Conservation (phyloP, 129 eudicot genomes). For the Helichrysum umbraculigerum region DNA sequence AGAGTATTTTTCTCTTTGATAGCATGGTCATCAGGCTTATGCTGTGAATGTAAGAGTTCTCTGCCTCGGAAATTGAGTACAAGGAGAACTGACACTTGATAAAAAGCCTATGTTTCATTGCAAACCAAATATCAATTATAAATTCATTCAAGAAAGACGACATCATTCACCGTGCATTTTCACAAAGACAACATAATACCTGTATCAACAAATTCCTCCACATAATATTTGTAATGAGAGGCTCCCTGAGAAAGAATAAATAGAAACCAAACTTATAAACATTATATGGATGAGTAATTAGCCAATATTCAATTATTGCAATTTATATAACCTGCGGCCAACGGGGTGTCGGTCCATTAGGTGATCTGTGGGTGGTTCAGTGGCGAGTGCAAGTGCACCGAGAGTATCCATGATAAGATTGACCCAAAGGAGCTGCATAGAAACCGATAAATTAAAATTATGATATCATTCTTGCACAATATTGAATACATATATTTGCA, state of each 20-base stretch:
- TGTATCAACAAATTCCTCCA: constrained; percentile 90
- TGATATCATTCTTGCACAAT: neutral
- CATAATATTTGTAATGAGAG: constrained; percentile 90
- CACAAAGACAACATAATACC: constrained; percentile 34
- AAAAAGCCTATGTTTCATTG: constrained; percentile 55
- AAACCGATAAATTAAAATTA: constrained; percentile 5
- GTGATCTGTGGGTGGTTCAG: constrained; percentile 96
- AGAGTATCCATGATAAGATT: constrained; percentile 96
- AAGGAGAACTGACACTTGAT: constrained; percentile 80
- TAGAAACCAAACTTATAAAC: neutral
- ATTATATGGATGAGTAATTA: neutral
- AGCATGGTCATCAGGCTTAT: constrained; percentile 52
- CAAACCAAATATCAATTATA: constrained; percentile 4
- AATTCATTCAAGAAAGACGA: neutral
- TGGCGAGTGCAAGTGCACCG: constrained; percentile 96
- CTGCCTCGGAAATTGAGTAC: constrained; percentile 67
- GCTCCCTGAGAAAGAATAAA: constrained; percentile 57
- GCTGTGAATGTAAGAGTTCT: constrained; percentile 47
- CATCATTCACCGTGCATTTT: neutral
- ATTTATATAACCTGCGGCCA: constrained; percentile 74
- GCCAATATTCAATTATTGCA: neutral
- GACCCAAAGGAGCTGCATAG: constrained; percentile 90
- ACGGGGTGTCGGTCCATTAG: constrained; percentile 85
- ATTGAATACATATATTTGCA: neutral
- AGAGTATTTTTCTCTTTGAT: constrained; percentile 70